Evolutionary conservation across 2,329 filamentous ascomycete genomes (phyloP), one percentile per base, ranked within the genome.

Genomic region (Nigrospora osmanthi): DNA sequence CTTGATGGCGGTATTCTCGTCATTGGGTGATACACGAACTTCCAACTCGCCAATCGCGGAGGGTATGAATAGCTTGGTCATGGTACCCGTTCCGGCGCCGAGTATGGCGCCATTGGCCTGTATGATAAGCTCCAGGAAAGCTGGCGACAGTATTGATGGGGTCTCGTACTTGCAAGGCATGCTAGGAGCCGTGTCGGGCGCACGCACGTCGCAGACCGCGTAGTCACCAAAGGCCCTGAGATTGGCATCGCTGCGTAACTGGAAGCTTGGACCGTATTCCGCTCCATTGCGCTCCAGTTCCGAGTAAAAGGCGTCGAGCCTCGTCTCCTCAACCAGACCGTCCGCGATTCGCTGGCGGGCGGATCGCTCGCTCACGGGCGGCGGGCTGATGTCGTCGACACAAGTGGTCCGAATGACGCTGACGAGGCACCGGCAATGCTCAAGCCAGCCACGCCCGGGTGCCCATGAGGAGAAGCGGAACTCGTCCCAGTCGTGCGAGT

Each of bases 381-480:
- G 55, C 13, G 35, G 23, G 3, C 30, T 14, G 13, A 7, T 12
- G 33, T 16, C n/a, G n/a, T 42, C 35, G 9, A 17, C 14, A 11
- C 28, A 16, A 12, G 38, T 54, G 19, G 58, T 51, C 31, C 55
- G 47, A 13, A 67, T 58, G 10, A 56, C 47, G 12, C 59, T 59
- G 4, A 42, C 40, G 17, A 42, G n/a, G 14, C 40, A 33, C 44
- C 55, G 54, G 44, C 66, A 69, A 49, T 70, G 56, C 42, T 69
- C 63, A 14, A 58, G 57, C 66, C 66, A 69, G n/a, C 59, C 58
- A 35, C 61, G 57, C 32, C 55, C 60, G 11, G 54, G 52, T 0
- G 59, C 57, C 52, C 58, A 66, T 12, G 64, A 65, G 12, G 56
- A 64, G 28, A 70, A 61, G 10, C 55, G 46, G 47, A 69, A 69